Conservation (phyloP, 495 filamentous ascomycete genomes). For the Trichocladium antarcticum region DNA sequence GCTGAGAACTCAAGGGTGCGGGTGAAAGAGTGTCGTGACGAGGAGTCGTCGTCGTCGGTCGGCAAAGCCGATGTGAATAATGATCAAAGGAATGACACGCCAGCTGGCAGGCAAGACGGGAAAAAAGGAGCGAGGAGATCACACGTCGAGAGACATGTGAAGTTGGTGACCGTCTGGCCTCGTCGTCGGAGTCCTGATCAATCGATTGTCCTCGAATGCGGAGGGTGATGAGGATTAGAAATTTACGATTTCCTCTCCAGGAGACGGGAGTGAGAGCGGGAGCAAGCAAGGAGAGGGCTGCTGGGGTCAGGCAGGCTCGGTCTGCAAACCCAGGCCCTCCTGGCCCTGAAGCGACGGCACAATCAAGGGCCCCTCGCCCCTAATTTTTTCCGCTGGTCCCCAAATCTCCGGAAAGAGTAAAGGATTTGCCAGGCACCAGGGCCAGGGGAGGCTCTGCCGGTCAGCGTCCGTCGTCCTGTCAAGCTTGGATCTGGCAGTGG, state of each 20-base stretch:
- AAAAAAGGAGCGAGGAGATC: slow-evolving; percentile 28
- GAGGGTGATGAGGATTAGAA: slow-evolving; percentile 19
- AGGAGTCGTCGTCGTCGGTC: slow-evolving; percentile 12
- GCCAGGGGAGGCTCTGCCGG: slow-evolving; percentile 7
- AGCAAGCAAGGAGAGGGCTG: slow-evolving; percentile 1
- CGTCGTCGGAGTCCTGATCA: slow-evolving; percentile 1
- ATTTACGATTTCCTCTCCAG: slow-evolving; percentile 9
- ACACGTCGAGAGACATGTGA: slow-evolving; percentile 24
- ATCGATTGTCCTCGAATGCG: slow-evolving; percentile 4
- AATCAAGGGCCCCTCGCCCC: slow-evolving; percentile 3
- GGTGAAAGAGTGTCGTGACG: slow-evolving; percentile 22
- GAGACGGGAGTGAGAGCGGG: no score
- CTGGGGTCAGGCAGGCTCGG: slow-evolving; percentile 1
- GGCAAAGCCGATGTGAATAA: neutral
- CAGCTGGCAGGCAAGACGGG: slow-evolving; percentile 34
- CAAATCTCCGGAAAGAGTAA: slow-evolving; percentile 23
- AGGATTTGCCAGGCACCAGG: slow-evolving; percentile 14
- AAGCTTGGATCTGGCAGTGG: slow-evolving; percentile 9
- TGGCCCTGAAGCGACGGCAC: slow-evolving; percentile 10
- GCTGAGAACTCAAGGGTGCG: slow-evolving; percentile 5
- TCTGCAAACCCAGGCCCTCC: slow-evolving; percentile 9
- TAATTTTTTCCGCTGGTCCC: slow-evolving; percentile 9
- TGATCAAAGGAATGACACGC: slow-evolving; percentile 37
- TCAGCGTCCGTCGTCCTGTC: neutral
- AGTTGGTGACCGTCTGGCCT: slow-evolving; percentile 22